A percentile compares a stretch with the other conserved stretches of the same genome.
Evolutionary conservation across 1,139 yeast species (phyloP).

Genomic region (Debaryomyces nepalensis): DNA sequence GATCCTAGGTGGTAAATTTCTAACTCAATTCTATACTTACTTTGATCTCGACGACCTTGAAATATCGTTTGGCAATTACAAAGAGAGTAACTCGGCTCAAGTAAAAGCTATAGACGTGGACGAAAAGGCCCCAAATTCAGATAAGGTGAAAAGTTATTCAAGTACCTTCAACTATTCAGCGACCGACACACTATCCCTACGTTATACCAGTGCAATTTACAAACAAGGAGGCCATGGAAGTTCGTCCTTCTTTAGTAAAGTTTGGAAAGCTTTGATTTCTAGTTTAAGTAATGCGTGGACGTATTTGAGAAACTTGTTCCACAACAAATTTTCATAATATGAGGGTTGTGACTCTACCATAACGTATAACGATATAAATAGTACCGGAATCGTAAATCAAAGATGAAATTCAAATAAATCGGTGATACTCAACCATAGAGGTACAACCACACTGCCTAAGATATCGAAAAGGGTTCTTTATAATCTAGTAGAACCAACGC

Average conservation of each 20-base stretch:
- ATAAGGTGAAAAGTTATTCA: conserved; percentile 5
- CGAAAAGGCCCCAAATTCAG: conserved; percentile 65
- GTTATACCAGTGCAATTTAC: conserved; percentile 10
- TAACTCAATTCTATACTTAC: conserved; percentile 13
- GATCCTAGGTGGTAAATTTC: conserved; percentile 12
- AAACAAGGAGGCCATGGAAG: conserved; percentile 7
- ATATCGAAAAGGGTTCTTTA: neutral
- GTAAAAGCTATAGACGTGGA: conserved; percentile 81
- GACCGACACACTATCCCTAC: conserved; percentile 3
- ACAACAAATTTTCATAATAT: conserved; percentile 4
- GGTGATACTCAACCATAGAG: no score
- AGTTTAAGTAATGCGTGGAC: conserved; percentile 5
- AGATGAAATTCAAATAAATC: no score
- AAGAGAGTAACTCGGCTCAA: conserved; percentile 74
- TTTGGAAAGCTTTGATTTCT: conserved; percentile 5
- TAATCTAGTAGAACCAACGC: neutral
- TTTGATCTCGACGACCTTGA: conserved; percentile 14
- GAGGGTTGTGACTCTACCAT: neutral
- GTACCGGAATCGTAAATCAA: neutral
- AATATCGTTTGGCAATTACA: conserved; percentile 14
- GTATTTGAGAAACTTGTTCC: neutral
- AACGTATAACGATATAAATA: neutral
- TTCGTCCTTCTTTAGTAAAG: conserved; percentile 5
- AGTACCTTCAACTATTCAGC: conserved; percentile 6
- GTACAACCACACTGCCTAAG: no score